Evolutionary conservation across 169 alveolate genomes (phyloP).

Genomic region (Cryptosporidium ryanae): DNA sequence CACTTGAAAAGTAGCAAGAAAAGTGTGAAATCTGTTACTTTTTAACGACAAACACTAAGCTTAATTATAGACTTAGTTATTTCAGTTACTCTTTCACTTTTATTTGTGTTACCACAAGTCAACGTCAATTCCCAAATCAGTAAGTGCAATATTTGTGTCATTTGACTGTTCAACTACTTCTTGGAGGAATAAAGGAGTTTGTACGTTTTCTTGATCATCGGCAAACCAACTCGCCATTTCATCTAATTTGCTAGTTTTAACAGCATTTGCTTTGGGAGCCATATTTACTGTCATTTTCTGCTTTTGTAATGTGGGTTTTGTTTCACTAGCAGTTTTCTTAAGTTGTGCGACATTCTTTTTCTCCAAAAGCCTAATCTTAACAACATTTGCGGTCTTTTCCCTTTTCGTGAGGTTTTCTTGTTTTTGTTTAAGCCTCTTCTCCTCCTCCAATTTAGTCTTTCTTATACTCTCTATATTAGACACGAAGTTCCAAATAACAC

Average conservation of each 20-base stretch:
- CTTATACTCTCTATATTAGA: slow-evolving; percentile 84
- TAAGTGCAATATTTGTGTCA: slow-evolving; percentile 37
- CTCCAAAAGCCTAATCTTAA: slow-evolving; percentile 47
- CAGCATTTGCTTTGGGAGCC: slow-evolving; percentile 76
- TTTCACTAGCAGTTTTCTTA: slow-evolving; percentile 14
- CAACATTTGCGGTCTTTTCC: slow-evolving; percentile 71
- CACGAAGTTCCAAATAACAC: slow-evolving; percentile 85
- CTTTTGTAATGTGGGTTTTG: slow-evolving; percentile 50
- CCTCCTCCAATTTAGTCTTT: slow-evolving; percentile 83
- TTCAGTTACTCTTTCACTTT: no score
- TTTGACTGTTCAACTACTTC: slow-evolving; percentile 30
- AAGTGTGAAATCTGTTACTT: no score
- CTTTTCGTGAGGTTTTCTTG: slow-evolving; percentile 81
- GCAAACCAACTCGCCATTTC: slow-evolving; percentile 76
- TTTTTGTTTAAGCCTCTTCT: slow-evolving; percentile 80
- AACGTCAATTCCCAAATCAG: slow-evolving; percentile 64
- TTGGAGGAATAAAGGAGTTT: slow-evolving; percentile 69
- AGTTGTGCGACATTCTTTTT: slow-evolving; percentile 25
- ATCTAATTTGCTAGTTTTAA: slow-evolving; percentile 64
- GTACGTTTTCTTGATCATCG: slow-evolving; percentile 5
- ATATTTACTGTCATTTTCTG: slow-evolving; percentile 55
- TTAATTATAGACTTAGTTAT: no score
- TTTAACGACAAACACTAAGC: no score
- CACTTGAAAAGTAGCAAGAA: no score
- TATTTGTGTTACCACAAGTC: slow-evolving; percentile 37